These are phyloP conservation scores for Coemansia interrupta DNA, from an alignment of 192 early-diverging fungal species.

Conservation along the genomic window DNA sequence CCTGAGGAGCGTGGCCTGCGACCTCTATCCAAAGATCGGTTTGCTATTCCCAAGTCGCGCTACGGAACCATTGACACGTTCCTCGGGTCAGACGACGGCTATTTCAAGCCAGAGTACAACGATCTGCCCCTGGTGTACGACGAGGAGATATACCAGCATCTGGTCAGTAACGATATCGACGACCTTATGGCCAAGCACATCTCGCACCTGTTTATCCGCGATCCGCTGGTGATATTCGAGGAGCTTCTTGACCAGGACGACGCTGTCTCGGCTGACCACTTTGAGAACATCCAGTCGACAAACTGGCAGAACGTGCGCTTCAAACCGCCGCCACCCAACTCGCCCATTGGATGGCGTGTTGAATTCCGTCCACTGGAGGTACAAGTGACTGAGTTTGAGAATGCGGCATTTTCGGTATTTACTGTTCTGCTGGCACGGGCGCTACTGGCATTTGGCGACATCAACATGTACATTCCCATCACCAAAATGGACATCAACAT, in stretches of 20 bases:
- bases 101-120: slow-evolving; percentile 86
- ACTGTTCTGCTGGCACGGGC: slow-evolving; percentile 86
- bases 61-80: slow-evolving; percentile 94
- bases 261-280: slow-evolving; percentile 83
- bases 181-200: slow-evolving; percentile 85
- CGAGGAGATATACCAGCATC: slow-evolving; percentile 66
- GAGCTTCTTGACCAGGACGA: slow-evolving; percentile 89
- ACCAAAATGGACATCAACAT: slow-evolving; percentile 96
- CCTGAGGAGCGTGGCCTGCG: slow-evolving; percentile 78
- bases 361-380: slow-evolving; percentile 97
- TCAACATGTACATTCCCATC: slow-evolving; percentile 95
- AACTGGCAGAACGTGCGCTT: slow-evolving; percentile 99
- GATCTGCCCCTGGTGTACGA: slow-evolving; percentile 85
- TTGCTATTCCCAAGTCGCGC: slow-evolving; percentile 90
- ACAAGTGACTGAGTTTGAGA: slow-evolving; percentile 95
- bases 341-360: slow-evolving; percentile 94
- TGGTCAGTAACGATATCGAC: slow-evolving; percentile 79
- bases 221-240: slow-evolving; percentile 91
- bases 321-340: slow-evolving; percentile 91
- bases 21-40: slow-evolving; percentile 69
- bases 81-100: slow-evolving; percentile 64
- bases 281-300: slow-evolving; percentile 99
- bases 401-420: slow-evolving; percentile 93
- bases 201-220: slow-evolving; percentile 95
- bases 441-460: slow-evolving; percentile 73